Percentiles rank a stretch among this genome's conserved stretches.
phyloP scores from a whole-genome alignment of 495 filamentous ascomycete species.

The Aspergillus diversus region DNA sequence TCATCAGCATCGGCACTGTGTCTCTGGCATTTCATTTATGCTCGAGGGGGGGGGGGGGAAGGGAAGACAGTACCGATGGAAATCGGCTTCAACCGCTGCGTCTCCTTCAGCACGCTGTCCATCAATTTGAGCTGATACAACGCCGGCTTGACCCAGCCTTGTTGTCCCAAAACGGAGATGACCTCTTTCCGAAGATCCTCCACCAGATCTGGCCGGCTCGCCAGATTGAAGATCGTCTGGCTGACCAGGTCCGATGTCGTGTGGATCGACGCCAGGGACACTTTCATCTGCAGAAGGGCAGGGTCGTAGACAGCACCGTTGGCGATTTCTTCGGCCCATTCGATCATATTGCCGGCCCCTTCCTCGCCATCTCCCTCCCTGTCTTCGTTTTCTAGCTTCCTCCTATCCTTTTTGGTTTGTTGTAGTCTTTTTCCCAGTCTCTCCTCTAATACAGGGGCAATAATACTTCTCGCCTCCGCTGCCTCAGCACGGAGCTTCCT shows the following conservation, averaged over 20 bases:
- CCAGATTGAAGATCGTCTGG: conserved; percentile 42
- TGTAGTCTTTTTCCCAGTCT: background rate
- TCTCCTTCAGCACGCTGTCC: conserved; percentile 40
- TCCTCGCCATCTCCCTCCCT: background rate
- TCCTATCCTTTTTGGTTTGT: background rate
- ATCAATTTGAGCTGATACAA: conserved; percentile 47
- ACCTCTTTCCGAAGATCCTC: conserved; percentile 44
- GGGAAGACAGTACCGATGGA: background rate
- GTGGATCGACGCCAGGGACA: conserved; percentile 36
- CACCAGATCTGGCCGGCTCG: conserved; percentile 35
- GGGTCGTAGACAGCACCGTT: conserved; percentile 24
- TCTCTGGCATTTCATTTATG: background rate
- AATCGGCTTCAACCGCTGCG: conserved; percentile 3
- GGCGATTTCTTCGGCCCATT: conserved; percentile 31
- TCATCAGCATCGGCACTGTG: background rate
- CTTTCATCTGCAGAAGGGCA: conserved; percentile 22
- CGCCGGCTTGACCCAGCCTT: conserved; percentile 42
- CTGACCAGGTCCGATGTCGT: conserved; percentile 33
- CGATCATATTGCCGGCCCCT: conserved; percentile 21
- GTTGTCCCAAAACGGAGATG: conserved; percentile 34
- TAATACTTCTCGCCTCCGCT: conserved; percentile 24
- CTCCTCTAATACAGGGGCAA: conserved; percentile 28
- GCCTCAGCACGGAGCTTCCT: conserved; percentile 26
- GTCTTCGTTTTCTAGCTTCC: background rate
- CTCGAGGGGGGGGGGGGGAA: background rate